Conservation (phyloP, 2,329 filamentous ascomycete species). For the Amylocarpus encephaloides region DNA sequence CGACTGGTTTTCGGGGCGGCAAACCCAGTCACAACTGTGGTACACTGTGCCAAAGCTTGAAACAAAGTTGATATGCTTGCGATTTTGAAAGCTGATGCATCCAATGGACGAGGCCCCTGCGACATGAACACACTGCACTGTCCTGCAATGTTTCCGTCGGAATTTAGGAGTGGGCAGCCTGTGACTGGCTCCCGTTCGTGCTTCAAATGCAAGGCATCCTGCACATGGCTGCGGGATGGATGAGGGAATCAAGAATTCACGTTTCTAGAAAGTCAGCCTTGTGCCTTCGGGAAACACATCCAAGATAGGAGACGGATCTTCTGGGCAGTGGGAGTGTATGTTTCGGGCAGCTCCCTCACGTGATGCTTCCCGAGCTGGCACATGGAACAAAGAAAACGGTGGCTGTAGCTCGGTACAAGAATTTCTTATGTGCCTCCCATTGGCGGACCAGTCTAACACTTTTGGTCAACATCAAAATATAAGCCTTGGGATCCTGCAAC, state of each 20-base stretch:
- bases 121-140: not conserved
- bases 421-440: not conserved
- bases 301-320: too few relatives aligned
- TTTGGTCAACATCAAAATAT: not conserved
- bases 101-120: not conserved
- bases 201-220: not conserved
- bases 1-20: not conserved
- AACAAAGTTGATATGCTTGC: not conserved
- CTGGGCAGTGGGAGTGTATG: too few relatives aligned
- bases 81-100: not conserved
- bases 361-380: not conserved
- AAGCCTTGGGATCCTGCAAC: not conserved
- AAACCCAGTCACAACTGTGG: not conserved
- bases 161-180: not conserved
- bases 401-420: not conserved
- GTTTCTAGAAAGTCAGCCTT: not conserved
- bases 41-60: not conserved
- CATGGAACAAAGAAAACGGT: not conserved
- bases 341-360: not conserved
- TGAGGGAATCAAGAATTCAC: not conserved
- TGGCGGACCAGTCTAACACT: not conserved
- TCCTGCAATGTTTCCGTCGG: not conserved
- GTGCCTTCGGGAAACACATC: too few relatives aligned
- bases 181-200: not conserved
- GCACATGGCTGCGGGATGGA: not conserved